These are phyloP conservation scores for Rhodotorula mucilaginosa DNA, from an alignment of 1,284 basidiomycete genomes.

Conservation along the genomic window DNA sequence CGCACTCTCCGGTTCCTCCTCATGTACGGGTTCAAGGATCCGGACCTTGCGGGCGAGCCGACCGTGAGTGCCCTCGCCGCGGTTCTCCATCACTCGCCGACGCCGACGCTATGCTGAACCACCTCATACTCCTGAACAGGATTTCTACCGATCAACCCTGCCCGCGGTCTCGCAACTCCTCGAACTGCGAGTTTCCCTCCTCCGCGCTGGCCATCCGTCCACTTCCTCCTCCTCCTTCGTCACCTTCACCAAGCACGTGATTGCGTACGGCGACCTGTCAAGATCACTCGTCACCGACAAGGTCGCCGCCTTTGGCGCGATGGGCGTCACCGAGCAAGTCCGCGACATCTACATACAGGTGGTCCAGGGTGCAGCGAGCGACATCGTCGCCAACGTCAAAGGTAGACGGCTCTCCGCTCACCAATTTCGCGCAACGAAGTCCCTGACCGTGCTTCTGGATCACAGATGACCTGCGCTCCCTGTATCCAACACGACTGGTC, in stretches of 20 bases:
- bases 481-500: constrained; percentile 38
- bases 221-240: constrained; percentile 4
- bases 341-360: constrained; percentile 27
- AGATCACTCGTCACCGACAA: constrained; percentile 30
- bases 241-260: constrained; percentile 37
- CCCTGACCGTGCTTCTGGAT: background rate
- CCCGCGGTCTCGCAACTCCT: constrained; percentile 26
- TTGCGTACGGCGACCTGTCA: constrained; percentile 39
- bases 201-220: constrained; percentile 4
- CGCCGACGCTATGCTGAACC: background rate
- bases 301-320: constrained; percentile 19
- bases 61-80: constrained; percentile 10
- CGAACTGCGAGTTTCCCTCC: constrained; percentile 24
- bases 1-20: constrained; percentile 37
- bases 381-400: constrained; percentile 13
- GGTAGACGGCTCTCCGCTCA: background rate
- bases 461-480: constrained; percentile 26
- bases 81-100: too few relatives aligned
- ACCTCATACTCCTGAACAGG: background rate
- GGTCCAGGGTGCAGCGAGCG: constrained; percentile 24
- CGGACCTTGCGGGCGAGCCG: constrained; percentile 10
- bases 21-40: constrained; percentile 39
- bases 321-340: constrained; percentile 29
- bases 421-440: background rate
- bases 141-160: constrained; percentile 34